phyloP scores from a whole-genome alignment of 148 eudicot genomes.

The Euryodendron excelsum region DNA sequence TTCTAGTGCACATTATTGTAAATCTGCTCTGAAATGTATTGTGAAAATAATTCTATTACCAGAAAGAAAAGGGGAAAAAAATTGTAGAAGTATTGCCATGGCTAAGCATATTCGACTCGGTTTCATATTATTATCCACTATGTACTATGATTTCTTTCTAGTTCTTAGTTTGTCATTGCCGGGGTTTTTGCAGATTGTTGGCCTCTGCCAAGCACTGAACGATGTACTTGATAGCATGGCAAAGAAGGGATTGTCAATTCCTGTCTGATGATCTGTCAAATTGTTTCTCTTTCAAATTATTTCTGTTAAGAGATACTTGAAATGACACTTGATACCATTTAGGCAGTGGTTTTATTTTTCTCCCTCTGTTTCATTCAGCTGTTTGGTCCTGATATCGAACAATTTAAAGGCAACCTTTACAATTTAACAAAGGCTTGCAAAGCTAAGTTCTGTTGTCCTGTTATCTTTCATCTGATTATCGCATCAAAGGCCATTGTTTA shows the following conservation, averaged over 20 bases:
- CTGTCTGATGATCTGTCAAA: background rate
- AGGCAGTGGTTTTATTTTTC: background rate
- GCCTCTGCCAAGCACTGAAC: constrained; percentile 70
- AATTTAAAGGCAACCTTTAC: too few species aligned
- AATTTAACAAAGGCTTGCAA: too few species aligned
- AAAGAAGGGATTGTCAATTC: background rate
- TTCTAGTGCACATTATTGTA: background rate
- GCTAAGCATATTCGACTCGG: too few species aligned
- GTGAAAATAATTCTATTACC: too few species aligned
- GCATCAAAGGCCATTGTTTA: too few species aligned
- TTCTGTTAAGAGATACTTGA: background rate
- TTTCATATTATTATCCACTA: too few species aligned
- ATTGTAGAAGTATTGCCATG: too few species aligned
- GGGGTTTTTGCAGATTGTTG: constrained; percentile 64
- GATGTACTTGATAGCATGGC: background rate
- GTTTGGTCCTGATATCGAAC: too few species aligned
- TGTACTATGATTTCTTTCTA: background rate
- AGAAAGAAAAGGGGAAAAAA: too few species aligned
- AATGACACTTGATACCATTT: background rate
- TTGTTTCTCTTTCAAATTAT: background rate
- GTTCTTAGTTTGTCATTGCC: background rate
- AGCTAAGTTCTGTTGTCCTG: too few species aligned
- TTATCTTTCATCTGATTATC: too few species aligned
- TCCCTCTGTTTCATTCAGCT: background rate
- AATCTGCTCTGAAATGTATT: background rate